These are phyloP conservation scores for Endothia cerciana DNA, from an alignment of 2,329 filamentous ascomycete species.

Conservation along the genomic window DNA sequence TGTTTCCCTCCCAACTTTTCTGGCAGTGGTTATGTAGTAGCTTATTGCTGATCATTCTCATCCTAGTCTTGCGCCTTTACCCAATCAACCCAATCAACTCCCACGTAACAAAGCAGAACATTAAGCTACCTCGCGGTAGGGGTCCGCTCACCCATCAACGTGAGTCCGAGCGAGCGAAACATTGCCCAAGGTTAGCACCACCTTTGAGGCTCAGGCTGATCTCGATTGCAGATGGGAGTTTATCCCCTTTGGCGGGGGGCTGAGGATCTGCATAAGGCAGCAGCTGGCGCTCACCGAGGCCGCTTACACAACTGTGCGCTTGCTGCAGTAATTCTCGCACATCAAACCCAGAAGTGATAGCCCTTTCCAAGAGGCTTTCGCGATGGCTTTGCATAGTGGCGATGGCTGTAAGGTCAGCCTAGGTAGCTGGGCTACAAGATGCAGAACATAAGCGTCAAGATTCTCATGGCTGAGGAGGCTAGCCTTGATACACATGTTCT, in stretches of 20 bases:
- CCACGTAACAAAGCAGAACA: constrained; percentile 47
- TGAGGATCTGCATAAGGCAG: constrained; percentile 59
- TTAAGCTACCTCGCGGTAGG: constrained; percentile 47
- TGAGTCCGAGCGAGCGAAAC: not conserved
- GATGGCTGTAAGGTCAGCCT: not conserved
- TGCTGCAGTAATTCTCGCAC: not conserved
- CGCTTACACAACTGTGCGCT: constrained; percentile 42
- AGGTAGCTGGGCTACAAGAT: not conserved
- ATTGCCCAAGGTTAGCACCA: no score
- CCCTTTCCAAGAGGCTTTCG: constrained; percentile 1
- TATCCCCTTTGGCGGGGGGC: constrained; percentile 60
- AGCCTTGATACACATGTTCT: no score
- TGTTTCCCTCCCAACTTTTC: no score
- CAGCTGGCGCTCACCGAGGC: constrained; percentile 63
- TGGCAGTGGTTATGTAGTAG: no score
- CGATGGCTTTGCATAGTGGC: not conserved
- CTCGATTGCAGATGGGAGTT: constrained; percentile 49
- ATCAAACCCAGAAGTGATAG: not conserved
- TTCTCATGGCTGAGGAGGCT: not conserved
- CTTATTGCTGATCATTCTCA: not conserved
- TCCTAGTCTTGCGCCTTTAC: constrained; percentile 45
- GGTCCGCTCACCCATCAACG: not conserved
- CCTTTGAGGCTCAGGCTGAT: not conserved
- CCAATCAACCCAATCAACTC: constrained; percentile 48
- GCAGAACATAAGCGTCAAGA: not conserved